Percentiles rank a stretch among this genome's conserved stretches.
These are phyloP conservation scores for Schizonepeta tenuifolia DNA, from an alignment of 257 asterid genomes.

Conservation along the genomic window DNA sequence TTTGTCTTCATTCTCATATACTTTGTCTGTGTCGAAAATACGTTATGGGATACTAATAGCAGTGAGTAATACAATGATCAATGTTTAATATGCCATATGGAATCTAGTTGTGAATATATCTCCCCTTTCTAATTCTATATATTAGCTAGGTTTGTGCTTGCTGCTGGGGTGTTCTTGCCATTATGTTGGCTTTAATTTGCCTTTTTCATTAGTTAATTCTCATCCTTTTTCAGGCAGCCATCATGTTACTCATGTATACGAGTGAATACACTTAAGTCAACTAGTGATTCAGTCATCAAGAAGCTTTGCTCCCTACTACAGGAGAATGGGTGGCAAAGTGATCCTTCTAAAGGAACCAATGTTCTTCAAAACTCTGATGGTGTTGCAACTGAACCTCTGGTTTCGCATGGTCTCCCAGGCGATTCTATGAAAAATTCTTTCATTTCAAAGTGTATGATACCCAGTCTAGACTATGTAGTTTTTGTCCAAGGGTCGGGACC, in stretches of 20 bases:
- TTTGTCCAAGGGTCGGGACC: slow-evolving; percentile 92
- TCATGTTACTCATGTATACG: slow-evolving; percentile 95
- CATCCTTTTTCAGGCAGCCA: slow-evolving; percentile 66
- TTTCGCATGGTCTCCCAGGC: slow-evolving; percentile 28
- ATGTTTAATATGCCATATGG: neutral
- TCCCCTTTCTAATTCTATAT: neutral
- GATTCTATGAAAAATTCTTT: slow-evolving; percentile 26
- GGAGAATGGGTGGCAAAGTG: slow-evolving; percentile 46
- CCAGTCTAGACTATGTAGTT: slow-evolving; percentile 72
- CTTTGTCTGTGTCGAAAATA: neutral
- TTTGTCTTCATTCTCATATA: neutral
- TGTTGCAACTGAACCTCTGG: slow-evolving; percentile 31
- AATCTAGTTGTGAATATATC: neutral
- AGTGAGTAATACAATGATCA: neutral
- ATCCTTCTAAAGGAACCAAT: slow-evolving; percentile 36
- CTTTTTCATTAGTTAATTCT: slow-evolving; percentile 13
- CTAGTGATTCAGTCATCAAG: slow-evolving; percentile 64
- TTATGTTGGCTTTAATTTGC: neutral
- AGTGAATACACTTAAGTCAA: slow-evolving; percentile 76
- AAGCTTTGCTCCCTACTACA: slow-evolving; percentile 63
- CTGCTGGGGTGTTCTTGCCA: neutral
- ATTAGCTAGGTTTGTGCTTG: neutral
- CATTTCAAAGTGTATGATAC: slow-evolving; percentile 68
- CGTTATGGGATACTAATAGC: too few relatives aligned
- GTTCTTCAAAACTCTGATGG: slow-evolving; percentile 23